phyloP scores from a whole-genome alignment of 2,329 filamentous ascomycete species.

The Colletotrichum camelliae region DNA sequence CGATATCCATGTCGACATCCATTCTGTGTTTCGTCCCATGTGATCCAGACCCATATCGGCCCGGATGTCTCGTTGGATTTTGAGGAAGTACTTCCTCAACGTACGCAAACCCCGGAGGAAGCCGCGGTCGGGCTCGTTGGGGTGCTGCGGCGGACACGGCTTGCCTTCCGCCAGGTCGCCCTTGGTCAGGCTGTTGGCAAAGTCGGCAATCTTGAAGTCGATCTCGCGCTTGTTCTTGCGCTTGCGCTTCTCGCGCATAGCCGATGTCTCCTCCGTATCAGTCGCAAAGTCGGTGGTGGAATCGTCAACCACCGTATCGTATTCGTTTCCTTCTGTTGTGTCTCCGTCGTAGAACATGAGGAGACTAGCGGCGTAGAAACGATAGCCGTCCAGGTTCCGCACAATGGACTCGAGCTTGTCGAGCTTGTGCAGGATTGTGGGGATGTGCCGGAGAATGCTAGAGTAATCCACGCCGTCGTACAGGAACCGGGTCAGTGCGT shows the following conservation, averaged over 20 bases:
- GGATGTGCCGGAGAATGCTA: constrained; percentile 86
- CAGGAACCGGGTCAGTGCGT: constrained; percentile 85
- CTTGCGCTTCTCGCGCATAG: constrained; percentile 42
- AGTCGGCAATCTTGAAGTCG: constrained; percentile 97
- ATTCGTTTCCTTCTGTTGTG: constrained; percentile 51
- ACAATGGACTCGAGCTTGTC: constrained; percentile 85
- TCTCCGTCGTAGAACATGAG: constrained; percentile 97
- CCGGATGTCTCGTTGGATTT: constrained; percentile 81
- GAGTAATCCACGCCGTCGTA: constrained; percentile 85
- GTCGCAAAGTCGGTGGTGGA: constrained; percentile 65
- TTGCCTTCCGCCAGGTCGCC: constrained; percentile 71
- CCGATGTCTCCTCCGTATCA: constrained; percentile 59
- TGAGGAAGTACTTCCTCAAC: constrained; percentile 82
- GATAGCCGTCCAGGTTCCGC: constrained; percentile 78
- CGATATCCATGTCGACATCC: constrained; percentile 7
- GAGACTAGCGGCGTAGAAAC: constrained; percentile 94
- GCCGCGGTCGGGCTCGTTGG: constrained; percentile 81
- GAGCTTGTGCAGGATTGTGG: constrained; percentile 84
- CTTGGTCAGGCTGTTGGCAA: constrained; percentile 94
- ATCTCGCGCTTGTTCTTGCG: constrained; percentile 66
- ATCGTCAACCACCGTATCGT: constrained; percentile 59
- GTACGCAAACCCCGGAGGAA: constrained; percentile 86
- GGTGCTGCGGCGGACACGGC: constrained; percentile 81
- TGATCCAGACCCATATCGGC: constrained; percentile 53
- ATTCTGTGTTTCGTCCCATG: constrained; percentile 26